Base-by-base conservation (phyloP, 805 yeast species). In the Saccharomycopsis fodiens region DNA sequence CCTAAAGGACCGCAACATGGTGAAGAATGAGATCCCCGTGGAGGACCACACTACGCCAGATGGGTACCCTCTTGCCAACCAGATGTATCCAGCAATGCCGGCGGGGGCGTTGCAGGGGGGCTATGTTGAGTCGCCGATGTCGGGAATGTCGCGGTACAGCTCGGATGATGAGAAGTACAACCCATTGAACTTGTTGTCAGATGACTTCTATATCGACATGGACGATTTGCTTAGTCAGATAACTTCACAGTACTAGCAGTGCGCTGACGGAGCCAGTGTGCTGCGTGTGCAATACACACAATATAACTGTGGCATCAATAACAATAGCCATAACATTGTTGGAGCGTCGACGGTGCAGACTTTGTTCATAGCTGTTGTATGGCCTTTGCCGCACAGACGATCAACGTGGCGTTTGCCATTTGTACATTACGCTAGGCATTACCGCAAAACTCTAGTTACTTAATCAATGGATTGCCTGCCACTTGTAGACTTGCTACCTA, bases 171-270 rank as follows among this genome's bases (percentile, higher is more conserved):
- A 44, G 20, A 19, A 39, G 12, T 48, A 40, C 31, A 35, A 45
- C 27, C 48, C 51, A 2, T 41, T 48, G 42, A 35, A 48, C 22
- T 23, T 48, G 34, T 31, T 41, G 13, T 21, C 20, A n/a, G 45
- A 44, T 13, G 51, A 48, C 13, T 48, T 48, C 23, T 40, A 48
- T 30, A 48, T 48, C 38, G 48, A 48, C 39, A 39, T 48, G 32
- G 38, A 48, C 15, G 51, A 44, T 13, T 22, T 44, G n/a, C 42
- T 48, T n/a, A 37, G 41, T 20, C 44, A 39, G 31, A 39, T 47
- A 12, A 47, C 34, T 17, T 35, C 46, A 25, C 36, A 32, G 20
- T 32, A 32, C 15, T 32, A 32, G 17, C 7, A 10, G 8, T 32
- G 36, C 8, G 5, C 8, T 32, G 36, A n/a, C n/a, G n/a, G n/a